Conservation (phyloP, 2,329 filamentous ascomycete species). For the Talaromyces sp. region DNA sequence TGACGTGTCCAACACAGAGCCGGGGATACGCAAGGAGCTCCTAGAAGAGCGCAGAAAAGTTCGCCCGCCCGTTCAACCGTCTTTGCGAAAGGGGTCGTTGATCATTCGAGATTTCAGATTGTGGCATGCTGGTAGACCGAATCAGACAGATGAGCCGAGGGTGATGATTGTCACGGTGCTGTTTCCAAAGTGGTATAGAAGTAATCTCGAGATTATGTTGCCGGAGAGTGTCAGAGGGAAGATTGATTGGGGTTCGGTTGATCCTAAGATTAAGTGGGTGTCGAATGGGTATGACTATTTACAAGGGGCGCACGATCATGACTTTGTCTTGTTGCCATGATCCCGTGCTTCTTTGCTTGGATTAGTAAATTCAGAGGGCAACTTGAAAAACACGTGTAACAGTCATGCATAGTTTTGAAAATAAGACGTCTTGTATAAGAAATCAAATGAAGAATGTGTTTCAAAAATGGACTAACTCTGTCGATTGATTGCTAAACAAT, state of each 20-base stretch:
- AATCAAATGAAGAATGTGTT: neutral
- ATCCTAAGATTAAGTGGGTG: constrained; percentile 37
- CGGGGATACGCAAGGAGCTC: constrained; percentile 31
- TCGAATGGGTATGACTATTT: constrained; percentile 37
- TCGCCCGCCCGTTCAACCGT: constrained; percentile 38
- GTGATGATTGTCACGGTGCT: constrained; percentile 45
- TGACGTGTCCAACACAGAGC: constrained; percentile 19
- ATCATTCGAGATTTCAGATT: constrained; percentile 48
- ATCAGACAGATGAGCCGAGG: constrained; percentile 39
- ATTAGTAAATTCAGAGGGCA: neutral
- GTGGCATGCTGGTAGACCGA: constrained; percentile 53
- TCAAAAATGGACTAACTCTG: neutral
- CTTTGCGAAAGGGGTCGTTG: constrained; percentile 44
- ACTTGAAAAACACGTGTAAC: neutral
- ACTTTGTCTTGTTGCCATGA: constrained; percentile 28
- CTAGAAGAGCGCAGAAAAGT: constrained; percentile 31
- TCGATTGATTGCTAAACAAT: constrained; percentile 7
- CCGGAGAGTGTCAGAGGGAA: constrained; percentile 28
- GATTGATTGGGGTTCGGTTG: constrained; percentile 35
- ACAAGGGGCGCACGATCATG: constrained; percentile 35
- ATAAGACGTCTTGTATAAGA: neutral
- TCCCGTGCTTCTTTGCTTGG: neutral
- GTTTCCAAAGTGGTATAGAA: constrained; percentile 39
- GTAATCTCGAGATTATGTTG: constrained; percentile 31
- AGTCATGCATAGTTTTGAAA: neutral